These are phyloP conservation scores for Fusarium veterinarium DNA, from an alignment of 2,329 filamentous ascomycete species.

Conservation along the genomic window DNA sequence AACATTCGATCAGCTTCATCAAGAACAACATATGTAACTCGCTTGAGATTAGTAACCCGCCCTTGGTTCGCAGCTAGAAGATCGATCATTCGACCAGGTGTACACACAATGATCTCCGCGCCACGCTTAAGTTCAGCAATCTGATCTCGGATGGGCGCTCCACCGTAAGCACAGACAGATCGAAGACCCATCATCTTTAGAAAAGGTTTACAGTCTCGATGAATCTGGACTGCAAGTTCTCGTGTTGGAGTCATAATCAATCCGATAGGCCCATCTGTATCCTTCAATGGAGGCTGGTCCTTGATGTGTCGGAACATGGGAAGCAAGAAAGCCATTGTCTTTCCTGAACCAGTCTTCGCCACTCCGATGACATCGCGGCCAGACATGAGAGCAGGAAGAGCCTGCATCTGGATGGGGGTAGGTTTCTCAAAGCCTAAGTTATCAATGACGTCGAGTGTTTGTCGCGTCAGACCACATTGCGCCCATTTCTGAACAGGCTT, in stretches of 20 bases:
- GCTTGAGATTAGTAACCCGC: slow-evolving; percentile 89
- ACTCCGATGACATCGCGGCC: slow-evolving; percentile 96
- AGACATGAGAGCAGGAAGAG: slow-evolving; percentile 94
- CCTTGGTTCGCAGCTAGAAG: slow-evolving; percentile 92
- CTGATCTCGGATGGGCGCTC: slow-evolving; percentile 95
- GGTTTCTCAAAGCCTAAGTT: slow-evolving; percentile 86
- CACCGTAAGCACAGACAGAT: slow-evolving; percentile 92
- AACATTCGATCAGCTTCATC: slow-evolving; percentile 99
- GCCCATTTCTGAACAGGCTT: slow-evolving; percentile 98
- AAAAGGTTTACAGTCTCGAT: slow-evolving; percentile 94
- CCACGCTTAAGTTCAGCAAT: slow-evolving; percentile 97
- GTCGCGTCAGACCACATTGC: slow-evolving; percentile 89
- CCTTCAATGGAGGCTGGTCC: slow-evolving; percentile 84
- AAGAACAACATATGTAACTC: slow-evolving; percentile 93
- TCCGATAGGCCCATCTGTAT: slow-evolving; percentile 87
- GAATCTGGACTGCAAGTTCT: slow-evolving; percentile 93
- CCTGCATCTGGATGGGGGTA: slow-evolving; percentile 95
- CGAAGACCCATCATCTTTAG: slow-evolving; percentile 86
- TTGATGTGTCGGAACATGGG: slow-evolving; percentile 99
- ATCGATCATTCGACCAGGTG: slow-evolving; percentile 95
- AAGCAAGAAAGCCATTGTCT: slow-evolving; percentile 93
- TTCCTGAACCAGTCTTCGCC: slow-evolving; percentile 97
- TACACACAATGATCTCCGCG: slow-evolving; percentile 94
- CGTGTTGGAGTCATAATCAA: slow-evolving; percentile 94
- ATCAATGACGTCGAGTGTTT: slow-evolving; percentile 86